Conservation (phyloP, 2,329 filamentous ascomycete species). For the Exophiala mesophila region DNA sequence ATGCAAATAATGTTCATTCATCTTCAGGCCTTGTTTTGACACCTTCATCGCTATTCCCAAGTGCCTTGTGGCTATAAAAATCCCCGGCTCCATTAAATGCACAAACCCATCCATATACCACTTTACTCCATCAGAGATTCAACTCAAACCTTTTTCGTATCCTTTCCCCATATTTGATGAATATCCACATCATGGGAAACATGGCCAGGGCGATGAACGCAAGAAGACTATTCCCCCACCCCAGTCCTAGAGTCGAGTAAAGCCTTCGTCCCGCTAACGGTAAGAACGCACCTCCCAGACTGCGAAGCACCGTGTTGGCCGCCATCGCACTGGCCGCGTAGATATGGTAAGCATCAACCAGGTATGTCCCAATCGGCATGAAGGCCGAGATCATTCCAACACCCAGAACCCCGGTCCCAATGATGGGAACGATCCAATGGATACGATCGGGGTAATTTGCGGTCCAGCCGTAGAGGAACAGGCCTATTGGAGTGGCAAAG, state of each 20-base stretch:
- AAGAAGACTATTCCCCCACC: slow-evolving; percentile 51
- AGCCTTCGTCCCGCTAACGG: slow-evolving; percentile 55
- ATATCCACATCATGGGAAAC: slow-evolving; percentile 41
- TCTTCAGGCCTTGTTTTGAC: too few relatives aligned
- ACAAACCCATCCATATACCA: too few relatives aligned
- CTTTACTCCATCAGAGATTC: slow-evolving; percentile 4
- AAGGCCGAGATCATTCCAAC: slow-evolving; percentile 54
- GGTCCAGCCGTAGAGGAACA: slow-evolving; percentile 58
- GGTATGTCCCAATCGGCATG: slow-evolving; percentile 15
- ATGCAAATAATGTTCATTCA: too few relatives aligned
- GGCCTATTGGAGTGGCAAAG: slow-evolving; percentile 49
- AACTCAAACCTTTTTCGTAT: not conserved
- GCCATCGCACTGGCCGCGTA: slow-evolving; percentile 48
- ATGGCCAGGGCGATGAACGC: slow-evolving; percentile 50
- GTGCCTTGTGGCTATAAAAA: too few relatives aligned
- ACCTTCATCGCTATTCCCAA: too few relatives aligned
- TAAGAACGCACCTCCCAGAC: slow-evolving; percentile 53
- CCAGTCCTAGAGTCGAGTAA: slow-evolving; percentile 43
- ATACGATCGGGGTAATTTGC: slow-evolving; percentile 41
- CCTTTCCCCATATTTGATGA: slow-evolving; percentile 38
- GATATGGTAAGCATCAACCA: slow-evolving; percentile 35
- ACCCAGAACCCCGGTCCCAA: slow-evolving; percentile 54
- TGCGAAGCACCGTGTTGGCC: slow-evolving; percentile 51
- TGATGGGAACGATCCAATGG: slow-evolving; percentile 58
- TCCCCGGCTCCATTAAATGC: too few relatives aligned